Percentiles rank a stretch among this genome's conserved stretches.
These are phyloP conservation scores for Aspergillus alliaceus DNA, from an alignment of 2,329 filamentous ascomycete species.

Conservation along the genomic window DNA sequence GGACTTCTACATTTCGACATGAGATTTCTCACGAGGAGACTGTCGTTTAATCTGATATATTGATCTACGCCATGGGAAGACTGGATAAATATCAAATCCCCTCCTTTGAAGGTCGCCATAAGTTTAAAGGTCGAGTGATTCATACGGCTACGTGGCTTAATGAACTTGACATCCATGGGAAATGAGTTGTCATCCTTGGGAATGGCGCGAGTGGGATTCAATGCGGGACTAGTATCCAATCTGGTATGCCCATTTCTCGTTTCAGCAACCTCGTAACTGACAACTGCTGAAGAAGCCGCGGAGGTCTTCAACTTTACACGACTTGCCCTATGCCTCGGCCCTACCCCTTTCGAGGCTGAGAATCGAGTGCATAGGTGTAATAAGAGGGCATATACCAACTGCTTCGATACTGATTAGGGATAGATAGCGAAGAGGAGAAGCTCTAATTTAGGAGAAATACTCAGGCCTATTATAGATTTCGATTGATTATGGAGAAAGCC, in stretches of 20 bases:
- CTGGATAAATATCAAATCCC: slow-evolving; percentile 28
- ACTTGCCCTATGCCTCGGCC: slow-evolving; percentile 27
- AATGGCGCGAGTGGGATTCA: slow-evolving; percentile 39
- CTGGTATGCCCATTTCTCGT: neutral
- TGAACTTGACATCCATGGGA: slow-evolving; percentile 25
- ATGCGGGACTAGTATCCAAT: slow-evolving; percentile 9
- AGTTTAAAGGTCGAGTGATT: slow-evolving; percentile 26
- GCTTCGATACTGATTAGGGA: neutral
- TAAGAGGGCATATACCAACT: too few species aligned
- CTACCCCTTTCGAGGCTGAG: slow-evolving; percentile 18
- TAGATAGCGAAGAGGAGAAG: slow-evolving; percentile 27
- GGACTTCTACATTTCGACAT: slow-evolving; percentile 1
- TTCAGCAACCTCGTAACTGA: too few species aligned
- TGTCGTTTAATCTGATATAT: slow-evolving; percentile 1
- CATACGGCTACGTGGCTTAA: slow-evolving; percentile 27
- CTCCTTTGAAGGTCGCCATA: slow-evolving; percentile 23
- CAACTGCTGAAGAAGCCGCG: slow-evolving; percentile 11
- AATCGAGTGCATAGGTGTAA: slow-evolving; percentile 2
- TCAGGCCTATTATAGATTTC: slow-evolving; percentile 1
- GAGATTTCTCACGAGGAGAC: neutral
- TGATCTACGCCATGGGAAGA: slow-evolving; percentile 6
- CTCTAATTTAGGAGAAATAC: slow-evolving; percentile 19
- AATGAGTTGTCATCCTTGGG: slow-evolving; percentile 30
- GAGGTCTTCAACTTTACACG: slow-evolving; percentile 28
- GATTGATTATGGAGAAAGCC: neutral